These are phyloP conservation scores for Spiromyces aspiralis DNA, from an alignment of 371 early-diverging fungal genomes.

Conservation along the genomic window DNA sequence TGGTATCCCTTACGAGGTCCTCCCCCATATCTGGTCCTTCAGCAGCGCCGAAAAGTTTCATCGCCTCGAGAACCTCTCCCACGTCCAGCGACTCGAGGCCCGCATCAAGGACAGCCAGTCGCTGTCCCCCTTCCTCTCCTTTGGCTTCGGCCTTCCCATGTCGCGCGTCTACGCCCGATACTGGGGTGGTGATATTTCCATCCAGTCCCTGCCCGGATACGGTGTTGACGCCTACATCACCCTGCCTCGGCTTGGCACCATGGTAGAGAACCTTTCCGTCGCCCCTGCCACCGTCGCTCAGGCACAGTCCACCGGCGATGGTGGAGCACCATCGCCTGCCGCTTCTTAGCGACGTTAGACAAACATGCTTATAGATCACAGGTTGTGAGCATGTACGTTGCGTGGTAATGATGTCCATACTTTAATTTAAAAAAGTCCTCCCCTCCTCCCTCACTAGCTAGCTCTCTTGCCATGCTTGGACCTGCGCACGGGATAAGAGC, in stretches of 20 bases:
- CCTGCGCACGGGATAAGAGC: too few relatives aligned
- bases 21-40: slow-evolving; percentile 68
- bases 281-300: too few relatives aligned
- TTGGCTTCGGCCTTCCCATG: slow-evolving; percentile 81
- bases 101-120: slow-evolving; percentile 33
- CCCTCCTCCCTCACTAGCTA: too few relatives aligned
- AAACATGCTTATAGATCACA: too few relatives aligned
- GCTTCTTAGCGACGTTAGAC: too few relatives aligned
- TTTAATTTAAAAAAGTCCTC: too few relatives aligned
- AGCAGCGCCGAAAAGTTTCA: slow-evolving; percentile 35
- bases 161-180: slow-evolving; percentile 69
- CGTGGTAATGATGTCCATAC: too few relatives aligned
- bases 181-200: slow-evolving; percentile 59
- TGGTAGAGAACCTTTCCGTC: slow-evolving; percentile 39
- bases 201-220: slow-evolving; percentile 61
- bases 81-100: slow-evolving; percentile 38
- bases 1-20: slow-evolving; percentile 50
- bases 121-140: slow-evolving; percentile 26
- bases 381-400: too few relatives aligned
- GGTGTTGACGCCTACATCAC: slow-evolving; percentile 80
- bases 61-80: slow-evolving; percentile 38
- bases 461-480: too few relatives aligned
- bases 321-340: too few relatives aligned
- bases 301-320: too few relatives aligned
- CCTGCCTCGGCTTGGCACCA: slow-evolving; percentile 48